phyloP scores from a whole-genome alignment of 306 rosid species.

The Cucurbita maxima region DNA sequence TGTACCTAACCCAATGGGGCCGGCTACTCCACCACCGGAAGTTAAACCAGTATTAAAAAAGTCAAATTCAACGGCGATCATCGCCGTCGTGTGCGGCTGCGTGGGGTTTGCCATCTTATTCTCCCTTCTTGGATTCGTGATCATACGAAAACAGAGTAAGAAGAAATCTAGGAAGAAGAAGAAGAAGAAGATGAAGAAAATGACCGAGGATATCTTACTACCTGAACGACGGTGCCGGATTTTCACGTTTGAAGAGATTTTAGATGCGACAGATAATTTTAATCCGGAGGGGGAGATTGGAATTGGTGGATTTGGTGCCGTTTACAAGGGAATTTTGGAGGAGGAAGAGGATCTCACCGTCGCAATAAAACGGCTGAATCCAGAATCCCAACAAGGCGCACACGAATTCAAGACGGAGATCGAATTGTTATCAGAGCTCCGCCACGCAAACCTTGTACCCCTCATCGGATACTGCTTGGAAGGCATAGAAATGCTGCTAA shows the following conservation, averaged over 20 bases:
- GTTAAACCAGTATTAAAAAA: background rate
- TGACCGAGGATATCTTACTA: background rate
- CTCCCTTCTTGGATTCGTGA: background rate
- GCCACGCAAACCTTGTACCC: constrained; percentile 19
- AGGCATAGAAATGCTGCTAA: constrained; percentile 23
- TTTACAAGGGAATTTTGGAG: constrained; percentile 19
- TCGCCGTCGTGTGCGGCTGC: background rate
- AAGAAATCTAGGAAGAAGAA: background rate
- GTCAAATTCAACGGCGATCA: background rate
- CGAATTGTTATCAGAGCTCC: constrained; percentile 30
- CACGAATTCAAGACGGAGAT: constrained; percentile 32
- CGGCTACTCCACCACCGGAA: background rate
- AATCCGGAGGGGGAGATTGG: background rate
- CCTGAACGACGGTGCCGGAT: constrained; percentile 5
- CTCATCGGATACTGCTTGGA: constrained; percentile 30
- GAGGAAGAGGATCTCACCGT: background rate
- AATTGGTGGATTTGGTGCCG: constrained; percentile 23
- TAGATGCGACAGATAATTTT: constrained; percentile 8
- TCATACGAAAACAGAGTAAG: background rate
- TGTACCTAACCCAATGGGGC: background rate
- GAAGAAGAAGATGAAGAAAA: background rate
- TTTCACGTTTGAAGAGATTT: background rate
- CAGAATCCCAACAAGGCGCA: constrained; percentile 20
- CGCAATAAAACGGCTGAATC: constrained; percentile 21
- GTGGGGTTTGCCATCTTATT: background rate